These are phyloP conservation scores for Nakazawaea holstii DNA, from an alignment of 805 yeast genomes.

Conservation along the genomic window DNA sequence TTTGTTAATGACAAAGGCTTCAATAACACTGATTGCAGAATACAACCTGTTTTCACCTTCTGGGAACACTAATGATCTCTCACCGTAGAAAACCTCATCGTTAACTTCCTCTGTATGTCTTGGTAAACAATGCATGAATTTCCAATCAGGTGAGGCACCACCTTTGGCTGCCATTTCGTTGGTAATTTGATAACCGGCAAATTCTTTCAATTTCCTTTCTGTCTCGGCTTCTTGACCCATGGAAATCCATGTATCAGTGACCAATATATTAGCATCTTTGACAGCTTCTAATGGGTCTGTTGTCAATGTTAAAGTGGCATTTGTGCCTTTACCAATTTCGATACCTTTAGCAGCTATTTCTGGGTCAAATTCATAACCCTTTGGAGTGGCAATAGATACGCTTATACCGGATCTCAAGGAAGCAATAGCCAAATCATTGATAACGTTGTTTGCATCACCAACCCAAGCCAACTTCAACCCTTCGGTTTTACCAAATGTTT, in stretches of 20 bases:
- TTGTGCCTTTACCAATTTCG: constrained; percentile 44
- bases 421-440: constrained; percentile 89
- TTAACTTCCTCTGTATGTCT: constrained; percentile 92
- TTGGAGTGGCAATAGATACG: constrained; percentile 81
- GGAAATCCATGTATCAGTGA: constrained; percentile 95
- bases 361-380: constrained; percentile 57
- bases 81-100: constrained; percentile 87
- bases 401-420: constrained; percentile 78
- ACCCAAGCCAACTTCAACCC: constrained; percentile 87
- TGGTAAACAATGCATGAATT: constrained; percentile 97
- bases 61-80: constrained; percentile 79
- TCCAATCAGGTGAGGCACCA: constrained; percentile 61
- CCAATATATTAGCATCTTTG: constrained; percentile 70
- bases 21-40: constrained; percentile 93
- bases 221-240: constrained; percentile 95
- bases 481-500: constrained; percentile 54
- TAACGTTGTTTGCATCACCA: constrained; percentile 94
- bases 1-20: constrained; percentile 81
- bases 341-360: constrained; percentile 50
- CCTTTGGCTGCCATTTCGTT: constrained; percentile 54
- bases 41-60: constrained; percentile 96
- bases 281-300: constrained; percentile 77
- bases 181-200: constrained; percentile 82
- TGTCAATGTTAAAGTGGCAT: constrained; percentile 49
- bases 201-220: constrained; percentile 65